Percentiles rank a stretch among this genome's conserved stretches.
These are phyloP conservation scores for Boechera divaricarpa DNA, from an alignment of 345 rosid species.

Conservation along the genomic window DNA sequence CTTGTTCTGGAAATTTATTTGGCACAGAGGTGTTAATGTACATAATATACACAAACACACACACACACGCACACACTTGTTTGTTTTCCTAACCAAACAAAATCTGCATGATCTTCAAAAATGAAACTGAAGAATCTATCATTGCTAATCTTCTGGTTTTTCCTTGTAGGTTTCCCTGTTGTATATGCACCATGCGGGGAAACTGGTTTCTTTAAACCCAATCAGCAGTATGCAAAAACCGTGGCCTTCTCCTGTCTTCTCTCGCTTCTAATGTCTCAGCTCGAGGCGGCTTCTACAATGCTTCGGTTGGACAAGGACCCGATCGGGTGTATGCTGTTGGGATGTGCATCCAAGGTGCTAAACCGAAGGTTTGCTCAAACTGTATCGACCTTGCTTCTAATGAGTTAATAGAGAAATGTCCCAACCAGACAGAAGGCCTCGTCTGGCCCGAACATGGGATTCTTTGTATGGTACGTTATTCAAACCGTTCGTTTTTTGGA, in stretches of 20 bases:
- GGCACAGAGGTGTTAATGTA: no score
- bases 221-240: conserved; percentile 37
- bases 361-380: background rate
- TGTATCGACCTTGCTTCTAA: no score
- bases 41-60: no score
- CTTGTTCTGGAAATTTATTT: no score
- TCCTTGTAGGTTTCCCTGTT: conserved; percentile 2
- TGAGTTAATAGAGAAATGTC: no score
- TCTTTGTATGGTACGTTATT: conserved; percentile 45
- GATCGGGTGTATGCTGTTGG: no score
- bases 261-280: conserved; percentile 34
- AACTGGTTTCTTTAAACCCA: conserved; percentile 29
- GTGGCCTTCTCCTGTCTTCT: conserved; percentile 32
- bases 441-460: background rate
- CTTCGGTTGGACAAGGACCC: conserved; percentile 22
- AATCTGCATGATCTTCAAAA: background rate
- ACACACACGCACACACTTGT: background rate
- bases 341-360: background rate
- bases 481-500: conserved; percentile 27
- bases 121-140: conserved; percentile 1
- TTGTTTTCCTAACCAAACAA: background rate
- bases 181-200: conserved; percentile 2
- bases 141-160: background rate
- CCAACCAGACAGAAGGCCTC: conserved; percentile 15
- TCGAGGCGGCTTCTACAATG: conserved; percentile 17